Percentiles rank a stretch among this genome's conserved stretches.
phyloP scores from a whole-genome alignment of 2,329 filamentous ascomycete species.

The Colletotrichum orchidophilum region DNA sequence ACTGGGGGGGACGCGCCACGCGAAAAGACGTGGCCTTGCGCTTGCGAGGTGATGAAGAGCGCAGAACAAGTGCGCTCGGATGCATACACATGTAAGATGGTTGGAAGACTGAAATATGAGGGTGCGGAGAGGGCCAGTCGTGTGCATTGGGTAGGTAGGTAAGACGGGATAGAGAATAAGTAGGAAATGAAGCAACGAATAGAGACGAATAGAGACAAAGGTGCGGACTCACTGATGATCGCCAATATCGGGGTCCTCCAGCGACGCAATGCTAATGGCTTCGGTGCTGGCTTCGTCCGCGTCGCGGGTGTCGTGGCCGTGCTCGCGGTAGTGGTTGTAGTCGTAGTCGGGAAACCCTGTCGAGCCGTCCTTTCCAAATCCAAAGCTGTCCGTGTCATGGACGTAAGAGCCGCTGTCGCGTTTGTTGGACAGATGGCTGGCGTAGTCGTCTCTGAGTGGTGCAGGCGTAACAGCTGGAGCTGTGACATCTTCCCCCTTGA shows the following conservation, averaged over 20 bases:
- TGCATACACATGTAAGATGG: conserved; percentile 2
- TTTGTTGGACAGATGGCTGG: conserved; percentile 47
- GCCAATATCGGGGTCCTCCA: conserved; percentile 1
- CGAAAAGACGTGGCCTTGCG: conserved; percentile 22
- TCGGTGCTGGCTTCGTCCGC: conserved; percentile 14
- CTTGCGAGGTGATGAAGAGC: conserved; percentile 11
- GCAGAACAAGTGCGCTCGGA: conserved; percentile 15
- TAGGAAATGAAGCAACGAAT: background rate
- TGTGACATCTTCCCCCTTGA: conserved; percentile 29
- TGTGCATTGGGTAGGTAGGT: background rate
- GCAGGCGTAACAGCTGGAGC: conserved; percentile 17
- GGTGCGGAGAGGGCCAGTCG: background rate
- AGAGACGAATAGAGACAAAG: background rate
- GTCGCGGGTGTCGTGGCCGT: background rate
- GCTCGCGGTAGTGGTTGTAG: conserved; percentile 2
- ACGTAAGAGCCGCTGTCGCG: conserved; percentile 48
- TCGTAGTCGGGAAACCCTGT: conserved; percentile 27
- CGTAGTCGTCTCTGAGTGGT: conserved; percentile 40
- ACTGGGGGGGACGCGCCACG: conserved; percentile 1
- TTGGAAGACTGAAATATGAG: background rate
- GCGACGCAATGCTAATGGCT: conserved; percentile 15
- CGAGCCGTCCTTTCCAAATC: conserved; percentile 15
- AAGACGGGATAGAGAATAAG: background rate
- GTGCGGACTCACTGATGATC: conserved; percentile 7
- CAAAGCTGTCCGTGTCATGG: conserved; percentile 39